Evolutionary conservation across 306 rosid species (phyloP), one percentile per base, ranked within the genome.

Genomic region (Abrus pulchellus): DNA sequence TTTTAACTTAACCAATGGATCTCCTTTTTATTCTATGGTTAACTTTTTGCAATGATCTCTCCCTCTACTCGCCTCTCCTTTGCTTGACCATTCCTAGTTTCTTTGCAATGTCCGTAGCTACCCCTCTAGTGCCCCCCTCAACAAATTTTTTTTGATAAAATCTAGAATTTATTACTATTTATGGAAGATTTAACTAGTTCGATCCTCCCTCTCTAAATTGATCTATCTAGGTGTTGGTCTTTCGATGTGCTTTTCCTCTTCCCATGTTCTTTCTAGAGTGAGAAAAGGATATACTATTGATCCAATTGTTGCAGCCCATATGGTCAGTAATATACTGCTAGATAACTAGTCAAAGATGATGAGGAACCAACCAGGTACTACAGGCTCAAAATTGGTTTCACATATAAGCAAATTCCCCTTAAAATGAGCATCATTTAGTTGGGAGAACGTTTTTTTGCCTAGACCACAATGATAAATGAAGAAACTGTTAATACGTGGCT

Each of bases 21-120:
- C 82, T 68, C 34, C 44, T 29, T 54, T 67, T 68, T 44, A 55
- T 78, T 78, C 34, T 13, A 49, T 65, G 81, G 81, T 40, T 66
- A 65, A 13, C 74, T 52, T 77, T 61, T 47, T 29, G 14, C 33
- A 41, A 74, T 74, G 68, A 43, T 74, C 3, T 7, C 13, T 29
- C 3, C 9, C 9, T 54, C 3, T 38, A 10, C 38, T 9, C 53
- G 5, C 29, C 3, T 27, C 27, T 63, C 53, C 33, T 74, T 48
- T 68, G 44, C 74, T 14, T 48, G 59, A 47, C 43, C 38, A 52
- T 47, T 47, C 56, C 27, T 52, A 52, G 56, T 48, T 48, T 48
- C 54, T 48, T 11, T 1, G 54, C 14, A 48, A 48, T 48, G n/a
- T 10, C 14, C 14, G 54, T 14, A 48, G 54, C 11, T n/a, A 38